phyloP scores from a whole-genome alignment of 805 yeast species.

The Schwanniomyces yamadae region DNA sequence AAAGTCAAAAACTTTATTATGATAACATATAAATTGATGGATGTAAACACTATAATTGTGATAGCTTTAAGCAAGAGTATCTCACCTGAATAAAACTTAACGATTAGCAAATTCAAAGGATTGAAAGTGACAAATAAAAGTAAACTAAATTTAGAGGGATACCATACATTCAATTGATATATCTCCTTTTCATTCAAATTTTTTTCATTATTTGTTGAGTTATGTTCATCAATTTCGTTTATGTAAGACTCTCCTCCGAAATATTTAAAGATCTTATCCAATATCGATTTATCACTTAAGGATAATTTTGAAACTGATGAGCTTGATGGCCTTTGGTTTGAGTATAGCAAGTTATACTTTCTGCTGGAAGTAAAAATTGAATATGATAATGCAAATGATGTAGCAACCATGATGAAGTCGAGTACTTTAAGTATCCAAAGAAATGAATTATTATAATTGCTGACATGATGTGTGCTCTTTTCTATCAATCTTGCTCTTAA shows the following conservation, averaged over 20 bases:
- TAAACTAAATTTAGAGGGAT: conserved; percentile 58
- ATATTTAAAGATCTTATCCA: conserved; percentile 3
- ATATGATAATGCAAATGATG: not conserved
- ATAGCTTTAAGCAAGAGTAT: conserved; percentile 22
- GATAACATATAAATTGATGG: conserved; percentile 34
- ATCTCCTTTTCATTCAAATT: conserved; percentile 31
- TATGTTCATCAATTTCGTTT: conserved; percentile 20
- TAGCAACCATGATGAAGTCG: not conserved
- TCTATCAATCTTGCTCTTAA: conserved; percentile 16
- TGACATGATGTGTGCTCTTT: not conserved
- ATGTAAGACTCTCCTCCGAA: conserved; percentile 10
- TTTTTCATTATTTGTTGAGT: conserved; percentile 11
- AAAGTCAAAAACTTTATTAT: conserved; percentile 48
- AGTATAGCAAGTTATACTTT: conserved; percentile 33
- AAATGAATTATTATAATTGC: not conserved
- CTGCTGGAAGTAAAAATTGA: conserved; percentile 15
- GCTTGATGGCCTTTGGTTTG: conserved; percentile 24
- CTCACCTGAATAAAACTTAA: conserved; percentile 31
- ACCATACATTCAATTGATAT: conserved; percentile 66
- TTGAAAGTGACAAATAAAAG: conserved; percentile 54
- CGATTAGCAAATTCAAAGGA: conserved; percentile 51
- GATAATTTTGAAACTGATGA: conserved; percentile 18
- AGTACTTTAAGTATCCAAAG: not conserved
- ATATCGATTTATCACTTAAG: conserved; percentile 2
- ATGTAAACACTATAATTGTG: conserved; percentile 13